Base-by-base conservation (phyloP, 75 land plant genomes). In the Selaginella moellendorffii region DNA sequence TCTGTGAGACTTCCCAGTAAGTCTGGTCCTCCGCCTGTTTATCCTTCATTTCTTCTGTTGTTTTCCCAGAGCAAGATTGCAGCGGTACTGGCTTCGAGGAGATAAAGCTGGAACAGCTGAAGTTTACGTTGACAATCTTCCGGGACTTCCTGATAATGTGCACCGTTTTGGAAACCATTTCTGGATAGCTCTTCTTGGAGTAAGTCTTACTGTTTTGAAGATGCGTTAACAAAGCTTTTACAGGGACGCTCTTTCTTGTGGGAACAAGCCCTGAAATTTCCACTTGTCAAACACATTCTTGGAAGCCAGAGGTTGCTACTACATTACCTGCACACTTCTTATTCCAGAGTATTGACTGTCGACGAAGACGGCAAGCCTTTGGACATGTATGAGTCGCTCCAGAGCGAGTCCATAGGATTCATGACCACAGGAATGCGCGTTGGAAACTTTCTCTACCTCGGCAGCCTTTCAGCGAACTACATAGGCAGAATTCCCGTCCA, bases 91-190 rank as follows among this genome's bases (percentile, higher is more conserved):
- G 93, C 71, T 88, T n/a, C 31, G 68, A 31, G 93, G 86, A 2
- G 72, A 74, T 28, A 52, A 18, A 26, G 65, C 58, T 52, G 93
- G 85, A 17, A 28, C 62, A 31, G 65, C 78, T 1, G 93, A 88
- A 25, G 28, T 71, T 10, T 79, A 85, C 53, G 53, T 78, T 0
- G 88, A 88, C 0, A 79, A 85, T 53, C 77, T 88, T 26, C 93
- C 93, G 0, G 88, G 85, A 1, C 79, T 65, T 1, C 93, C 93
- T 17, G 93, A 88, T 52, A 88, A 88, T 66, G 69, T 88, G 51
- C 77, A 85, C 53, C 70, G 74, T 5, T 78, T 81, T 17, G 72
- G 67, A 21, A 83, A 79, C 67, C 68, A 80, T 1, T 81, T 72
- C 25, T 84, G 83, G 82, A 78, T 88, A 2, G 93, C 82, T 26